A percentile compares a stretch with the other conserved stretches of the same genome.
Evolutionary conservation across 495 filamentous ascomycete species (phyloP).

Genomic region (Aspergillus indologenus): DNA sequence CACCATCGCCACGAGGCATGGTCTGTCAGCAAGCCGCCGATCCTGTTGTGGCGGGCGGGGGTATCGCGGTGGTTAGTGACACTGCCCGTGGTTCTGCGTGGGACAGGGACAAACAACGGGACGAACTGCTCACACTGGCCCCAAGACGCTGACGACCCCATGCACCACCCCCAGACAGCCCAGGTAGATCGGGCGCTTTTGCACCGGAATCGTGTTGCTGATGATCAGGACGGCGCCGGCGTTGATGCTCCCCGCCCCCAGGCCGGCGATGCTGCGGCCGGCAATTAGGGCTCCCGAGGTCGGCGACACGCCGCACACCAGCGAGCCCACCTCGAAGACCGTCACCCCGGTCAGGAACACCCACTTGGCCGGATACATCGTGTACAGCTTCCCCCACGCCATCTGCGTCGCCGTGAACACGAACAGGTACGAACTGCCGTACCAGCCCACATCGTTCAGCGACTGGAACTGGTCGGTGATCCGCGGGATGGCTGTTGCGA

Average conservation of each 20-base stretch:
- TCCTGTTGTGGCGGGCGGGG: no score
- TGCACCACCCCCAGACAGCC: conserved; percentile 21
- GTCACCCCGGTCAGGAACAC: conserved; percentile 56
- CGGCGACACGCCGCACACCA: neutral
- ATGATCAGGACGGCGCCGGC: conserved; percentile 20
- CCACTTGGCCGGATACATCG: conserved; percentile 26
- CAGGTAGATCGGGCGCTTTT: conserved; percentile 41
- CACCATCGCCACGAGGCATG: conserved; percentile 2
- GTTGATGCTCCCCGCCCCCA: conserved; percentile 42
- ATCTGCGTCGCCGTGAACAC: conserved; percentile 3
- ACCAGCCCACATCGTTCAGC: no score
- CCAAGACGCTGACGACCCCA: conserved; percentile 36
- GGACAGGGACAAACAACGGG: no score
- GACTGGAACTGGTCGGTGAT: no score
- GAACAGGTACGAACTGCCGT: conserved; percentile 44
- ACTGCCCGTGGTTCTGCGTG: no score
- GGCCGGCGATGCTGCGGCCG: conserved; percentile 65
- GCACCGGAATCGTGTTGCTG: conserved; percentile 21
- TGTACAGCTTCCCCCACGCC: conserved; percentile 15
- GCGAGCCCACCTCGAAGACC: conserved; percentile 54
- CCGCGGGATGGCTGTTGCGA: no score
- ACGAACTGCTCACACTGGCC: conserved; percentile 32
- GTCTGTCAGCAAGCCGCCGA: conserved; percentile 1
- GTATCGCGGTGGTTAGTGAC: no score
- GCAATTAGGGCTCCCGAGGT: conserved; percentile 21